A percentile compares a stretch with the other conserved stretches of the same genome.
Conservation (phyloP, 306 rosid genomes). For the Quercus wislizeni region DNA sequence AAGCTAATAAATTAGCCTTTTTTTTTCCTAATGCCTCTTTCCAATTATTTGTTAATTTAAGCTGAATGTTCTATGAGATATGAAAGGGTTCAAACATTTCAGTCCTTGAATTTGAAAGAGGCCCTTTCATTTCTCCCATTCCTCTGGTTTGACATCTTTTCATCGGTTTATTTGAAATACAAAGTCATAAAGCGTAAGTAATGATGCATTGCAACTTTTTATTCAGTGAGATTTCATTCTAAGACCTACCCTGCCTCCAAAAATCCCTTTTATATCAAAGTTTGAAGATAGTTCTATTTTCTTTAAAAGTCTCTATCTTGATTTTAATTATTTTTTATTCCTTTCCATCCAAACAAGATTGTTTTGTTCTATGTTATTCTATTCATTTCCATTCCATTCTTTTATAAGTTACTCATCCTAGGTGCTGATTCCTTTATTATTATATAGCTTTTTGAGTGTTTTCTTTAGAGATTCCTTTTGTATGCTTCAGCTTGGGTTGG, state of each 20-base stretch:
- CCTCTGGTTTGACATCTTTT: neutral
- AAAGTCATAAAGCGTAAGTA: neutral
- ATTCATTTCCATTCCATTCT: too few relatives aligned
- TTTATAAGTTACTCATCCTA: too few relatives aligned
- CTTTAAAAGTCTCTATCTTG: neutral
- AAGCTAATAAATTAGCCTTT: neutral
- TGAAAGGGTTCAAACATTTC: neutral
- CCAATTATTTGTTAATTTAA: neutral
- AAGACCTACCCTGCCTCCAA: neutral
- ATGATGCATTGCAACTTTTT: neutral
- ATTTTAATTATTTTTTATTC: too few relatives aligned
- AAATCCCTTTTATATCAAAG: neutral
- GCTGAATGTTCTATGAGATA: neutral
- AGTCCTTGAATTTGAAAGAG: neutral
- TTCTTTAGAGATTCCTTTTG: neutral
- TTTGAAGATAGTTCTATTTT: neutral
- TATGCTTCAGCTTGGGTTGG: neutral
- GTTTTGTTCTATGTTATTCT: too few relatives aligned
- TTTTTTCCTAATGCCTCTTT: neutral
- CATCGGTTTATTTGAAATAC: neutral
- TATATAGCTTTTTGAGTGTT: neutral
- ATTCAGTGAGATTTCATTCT: neutral
- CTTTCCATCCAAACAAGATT: too few relatives aligned
- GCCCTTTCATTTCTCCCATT: neutral
- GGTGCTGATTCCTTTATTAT: neutral